phyloP scores from a whole-genome alignment of 1,284 basidiomycete genomes.

The Sutorius eximius region DNA sequence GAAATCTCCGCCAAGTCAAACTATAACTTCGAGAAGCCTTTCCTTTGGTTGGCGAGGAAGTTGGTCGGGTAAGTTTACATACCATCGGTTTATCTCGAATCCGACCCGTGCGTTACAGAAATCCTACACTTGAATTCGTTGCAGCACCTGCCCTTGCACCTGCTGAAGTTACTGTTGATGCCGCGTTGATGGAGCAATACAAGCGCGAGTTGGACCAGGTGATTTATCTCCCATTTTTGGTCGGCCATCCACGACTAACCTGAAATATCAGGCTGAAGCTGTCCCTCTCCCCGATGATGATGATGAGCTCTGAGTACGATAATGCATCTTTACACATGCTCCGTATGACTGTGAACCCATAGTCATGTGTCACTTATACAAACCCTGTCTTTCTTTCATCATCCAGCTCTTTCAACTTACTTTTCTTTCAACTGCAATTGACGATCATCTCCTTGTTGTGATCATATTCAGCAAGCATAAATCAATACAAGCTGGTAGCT shows the following conservation, averaged over 20 bases:
- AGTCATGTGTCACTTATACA: constrained; percentile 24
- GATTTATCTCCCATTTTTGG: constrained; percentile 20
- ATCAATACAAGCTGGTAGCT: constrained; percentile 6
- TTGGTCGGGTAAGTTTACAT: constrained; percentile 80
- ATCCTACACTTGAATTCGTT: constrained; percentile 90
- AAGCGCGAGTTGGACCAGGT: constrained; percentile 75
- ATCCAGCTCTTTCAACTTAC: constrained; percentile 16
- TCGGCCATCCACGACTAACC: constrained; percentile 8
- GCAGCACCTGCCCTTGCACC: constrained; percentile 96
- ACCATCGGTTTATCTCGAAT: neutral
- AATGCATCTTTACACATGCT: constrained; percentile 21
- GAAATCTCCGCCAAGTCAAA: constrained; percentile 99
- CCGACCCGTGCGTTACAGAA: constrained; percentile 47
- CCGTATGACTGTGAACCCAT: constrained; percentile 20
- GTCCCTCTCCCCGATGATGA: constrained; percentile 82
- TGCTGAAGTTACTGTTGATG: constrained; percentile 89
- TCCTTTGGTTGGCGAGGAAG: constrained; percentile 99
- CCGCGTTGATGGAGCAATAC: constrained; percentile 82
- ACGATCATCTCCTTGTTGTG: constrained; percentile 24
- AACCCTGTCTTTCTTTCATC: constrained; percentile 13
- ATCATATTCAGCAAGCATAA: constrained; percentile 27
- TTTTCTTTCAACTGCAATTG: constrained; percentile 28
- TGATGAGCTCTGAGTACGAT: constrained; percentile 59
- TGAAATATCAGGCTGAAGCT: constrained; percentile 56
- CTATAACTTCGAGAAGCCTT: constrained; percentile 99